Base-by-base conservation (phyloP, 2,329 filamentous ascomycete species). In the Hymenoscyphus scutula region DNA sequence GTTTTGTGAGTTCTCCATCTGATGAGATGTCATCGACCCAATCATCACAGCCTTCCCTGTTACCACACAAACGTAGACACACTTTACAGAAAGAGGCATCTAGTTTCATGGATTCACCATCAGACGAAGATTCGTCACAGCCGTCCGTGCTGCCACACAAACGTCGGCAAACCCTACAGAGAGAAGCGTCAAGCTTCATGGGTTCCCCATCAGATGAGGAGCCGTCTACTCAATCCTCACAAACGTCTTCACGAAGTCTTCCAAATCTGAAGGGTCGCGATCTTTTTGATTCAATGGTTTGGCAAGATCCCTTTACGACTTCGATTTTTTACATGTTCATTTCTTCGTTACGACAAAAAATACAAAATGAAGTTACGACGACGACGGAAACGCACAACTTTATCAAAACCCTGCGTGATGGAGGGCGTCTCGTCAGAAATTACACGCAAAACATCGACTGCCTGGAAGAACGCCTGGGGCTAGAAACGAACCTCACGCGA, bases 371-470 rank as follows among this genome's bases (percentile, higher is more conserved):
- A n/a, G 85, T 89, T 10, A 74, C 72, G 32, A 76, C 82, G 59
- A 87, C 87, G 0, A 90, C 87, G 1, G 78, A 79, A 19, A 88
- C 86, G 1, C 88, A 91, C 74, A 83, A 82, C 61, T 90, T 91
- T 71, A 87, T 91, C 67, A 82, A 84, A 53, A 83, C 86, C 37
- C 78, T 91, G 5, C 81, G 87, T 53, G 86, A 90, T 70, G 81
- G 84, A 3, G 86, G 87, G 3, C 88, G 89, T 66, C 78, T 91
- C 5, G 86, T 90, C 34, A 79, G 88, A 45, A 89, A 88, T 69
- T 91, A 91, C 69, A 91, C 88, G 0, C 88, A 91, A 68, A 91
- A 91, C 66, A 91, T 91, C 67, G 88, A 91, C 68, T 85, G 86
- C 65, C 84, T 91, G 6, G 89, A 91, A 71, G 85, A 87, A 70